These are phyloP conservation scores for Porcisia hertigi DNA, from an alignment of 208 protist genomes.

Conservation along the genomic window DNA sequence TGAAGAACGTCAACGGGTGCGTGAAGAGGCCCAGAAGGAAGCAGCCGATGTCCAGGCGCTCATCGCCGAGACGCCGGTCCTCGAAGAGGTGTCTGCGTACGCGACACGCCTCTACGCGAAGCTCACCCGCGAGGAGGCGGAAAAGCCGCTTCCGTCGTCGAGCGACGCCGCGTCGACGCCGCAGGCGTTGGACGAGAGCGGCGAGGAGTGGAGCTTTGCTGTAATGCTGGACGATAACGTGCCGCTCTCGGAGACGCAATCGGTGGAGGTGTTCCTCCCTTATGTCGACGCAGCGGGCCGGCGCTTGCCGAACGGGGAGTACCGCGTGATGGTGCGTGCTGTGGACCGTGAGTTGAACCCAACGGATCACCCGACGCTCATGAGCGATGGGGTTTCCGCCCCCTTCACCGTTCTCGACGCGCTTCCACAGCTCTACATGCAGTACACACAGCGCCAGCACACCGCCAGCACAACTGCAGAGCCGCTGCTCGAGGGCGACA, in stretches of 20 bases:
- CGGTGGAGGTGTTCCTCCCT: constrained; percentile 67
- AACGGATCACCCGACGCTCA: constrained; percentile 39
- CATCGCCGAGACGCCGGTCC: constrained; percentile 30
- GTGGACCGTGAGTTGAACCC: constrained; percentile 45
- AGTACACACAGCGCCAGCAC: constrained; percentile 40
- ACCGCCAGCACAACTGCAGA: background rate
- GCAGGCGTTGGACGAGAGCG: constrained; percentile 5
- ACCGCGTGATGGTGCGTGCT: constrained; percentile 78
- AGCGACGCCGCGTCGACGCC: background rate
- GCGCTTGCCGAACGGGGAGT: constrained; percentile 65
- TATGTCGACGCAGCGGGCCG: constrained; percentile 46
- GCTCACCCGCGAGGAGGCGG: constrained; percentile 32
- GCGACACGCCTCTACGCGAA: constrained; percentile 46
- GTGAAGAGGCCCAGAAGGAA: constrained; percentile 17
- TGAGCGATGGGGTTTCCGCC: constrained; percentile 56
- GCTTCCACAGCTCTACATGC: constrained; percentile 62
- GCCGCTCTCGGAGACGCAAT: constrained; percentile 49
- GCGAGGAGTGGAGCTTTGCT: constrained; percentile 77
- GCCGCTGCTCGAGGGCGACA: constrained; percentile 16
- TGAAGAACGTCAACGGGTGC: constrained; percentile 38
- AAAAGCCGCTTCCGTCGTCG: background rate
- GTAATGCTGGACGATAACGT: constrained; percentile 84
- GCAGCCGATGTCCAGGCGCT: constrained; percentile 36
- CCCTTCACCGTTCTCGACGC: constrained; percentile 73
- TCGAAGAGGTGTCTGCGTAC: constrained; percentile 65